These are phyloP conservation scores for Cymodocea nodosa DNA, from an alignment of 116 monocot genomes.

Conservation along the genomic window DNA sequence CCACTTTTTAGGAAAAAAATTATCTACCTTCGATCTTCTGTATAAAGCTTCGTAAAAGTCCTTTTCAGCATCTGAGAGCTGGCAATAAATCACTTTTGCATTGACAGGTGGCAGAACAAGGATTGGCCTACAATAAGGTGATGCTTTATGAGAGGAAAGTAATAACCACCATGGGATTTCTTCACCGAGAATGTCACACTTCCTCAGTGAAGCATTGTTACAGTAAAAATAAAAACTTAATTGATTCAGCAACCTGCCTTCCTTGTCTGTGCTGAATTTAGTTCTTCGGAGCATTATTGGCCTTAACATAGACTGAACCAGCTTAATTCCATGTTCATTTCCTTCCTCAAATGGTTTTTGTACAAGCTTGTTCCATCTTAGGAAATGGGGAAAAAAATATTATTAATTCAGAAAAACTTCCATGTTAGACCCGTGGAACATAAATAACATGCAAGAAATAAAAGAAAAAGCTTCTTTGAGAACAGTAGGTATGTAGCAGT, in stretches of 20 bases:
- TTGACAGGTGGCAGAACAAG: slow-evolving; percentile 77
- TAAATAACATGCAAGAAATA: background rate
- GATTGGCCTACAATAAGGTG: slow-evolving; percentile 56
- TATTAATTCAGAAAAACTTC: background rate
- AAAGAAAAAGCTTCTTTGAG: background rate
- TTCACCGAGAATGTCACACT: too few relatives aligned
- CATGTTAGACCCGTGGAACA: background rate
- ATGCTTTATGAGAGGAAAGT: background rate
- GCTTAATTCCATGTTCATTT: slow-evolving; percentile 72
- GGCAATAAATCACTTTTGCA: slow-evolving; percentile 65
- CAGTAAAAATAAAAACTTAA: background rate
- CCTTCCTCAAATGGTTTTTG: slow-evolving; percentile 94
- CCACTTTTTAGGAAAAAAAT: background rate
- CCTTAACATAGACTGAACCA: slow-evolving; percentile 74
- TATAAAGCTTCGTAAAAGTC: slow-evolving; percentile 97
- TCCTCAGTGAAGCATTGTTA: background rate
- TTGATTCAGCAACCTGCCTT: slow-evolving; percentile 42
- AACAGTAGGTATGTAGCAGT: too few relatives aligned
- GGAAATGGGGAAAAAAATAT: slow-evolving; percentile 2
- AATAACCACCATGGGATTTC: background rate
- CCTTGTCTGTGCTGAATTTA: slow-evolving; percentile 75
- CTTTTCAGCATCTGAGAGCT: slow-evolving; percentile 66
- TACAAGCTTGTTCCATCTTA: slow-evolving; percentile 90
- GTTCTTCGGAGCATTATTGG: slow-evolving; percentile 96
- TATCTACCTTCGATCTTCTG: slow-evolving; percentile 76